Conservation (phyloP, 2,329 filamentous ascomycete genomes). For the Dactylonectria estremocensis region DNA sequence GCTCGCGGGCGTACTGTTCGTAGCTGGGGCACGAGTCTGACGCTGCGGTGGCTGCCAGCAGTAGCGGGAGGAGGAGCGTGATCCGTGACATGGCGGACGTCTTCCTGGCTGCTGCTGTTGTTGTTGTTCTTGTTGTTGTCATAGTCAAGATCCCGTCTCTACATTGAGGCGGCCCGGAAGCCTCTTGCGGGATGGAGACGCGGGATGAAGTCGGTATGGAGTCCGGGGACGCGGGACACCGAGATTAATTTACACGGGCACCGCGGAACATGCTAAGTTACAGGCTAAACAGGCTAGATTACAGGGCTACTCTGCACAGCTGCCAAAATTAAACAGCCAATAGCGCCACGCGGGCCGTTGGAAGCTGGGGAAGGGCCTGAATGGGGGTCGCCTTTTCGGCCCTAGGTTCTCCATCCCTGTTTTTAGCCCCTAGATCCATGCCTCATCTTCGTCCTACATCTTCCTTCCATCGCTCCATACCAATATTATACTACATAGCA, state of each 20-base stretch:
- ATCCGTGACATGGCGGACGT: constrained; percentile 27
- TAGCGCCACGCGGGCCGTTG: neutral
- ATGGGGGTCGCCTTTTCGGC: no score
- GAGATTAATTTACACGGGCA: no score
- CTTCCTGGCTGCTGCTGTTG: no score
- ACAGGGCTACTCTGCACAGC: neutral
- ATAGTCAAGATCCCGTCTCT: neutral
- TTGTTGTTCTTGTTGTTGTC: no score
- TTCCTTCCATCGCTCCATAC: no score
- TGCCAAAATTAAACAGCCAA: neutral
- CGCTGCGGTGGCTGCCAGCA: constrained; percentile 37
- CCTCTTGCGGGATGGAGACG: neutral
- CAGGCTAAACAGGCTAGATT: no score
- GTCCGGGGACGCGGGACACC: neutral
- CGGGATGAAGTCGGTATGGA: neutral
- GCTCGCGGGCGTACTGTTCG: constrained; percentile 52
- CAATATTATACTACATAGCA: no score
- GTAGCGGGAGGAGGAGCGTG: constrained; percentile 15
- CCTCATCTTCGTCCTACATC: no score
- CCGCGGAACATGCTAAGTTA: no score
- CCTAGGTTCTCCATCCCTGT: no score
- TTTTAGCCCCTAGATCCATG: no score
- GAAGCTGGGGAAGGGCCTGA: constrained; percentile 3
- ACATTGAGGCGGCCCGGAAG: neutral
- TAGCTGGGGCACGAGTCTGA: constrained; percentile 54